Evolutionary conservation across 768 basidiomycete species (phyloP).

Genomic region (Panaeolus cyanescens): DNA sequence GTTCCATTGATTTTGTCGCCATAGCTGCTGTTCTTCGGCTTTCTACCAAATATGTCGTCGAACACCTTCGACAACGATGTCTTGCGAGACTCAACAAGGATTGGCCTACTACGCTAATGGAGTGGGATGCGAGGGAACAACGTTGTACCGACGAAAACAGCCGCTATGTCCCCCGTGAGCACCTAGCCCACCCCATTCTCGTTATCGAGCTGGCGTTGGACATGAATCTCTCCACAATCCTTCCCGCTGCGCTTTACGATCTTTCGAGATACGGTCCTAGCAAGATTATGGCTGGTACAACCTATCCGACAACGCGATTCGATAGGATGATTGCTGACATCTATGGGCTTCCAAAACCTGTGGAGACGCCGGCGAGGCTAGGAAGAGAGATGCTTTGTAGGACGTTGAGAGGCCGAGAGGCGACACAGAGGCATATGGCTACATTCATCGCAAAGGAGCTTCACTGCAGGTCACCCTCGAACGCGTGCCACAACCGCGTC

Average conservation of each 20-base stretch:
- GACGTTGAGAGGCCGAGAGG: slow-evolving; percentile 66
- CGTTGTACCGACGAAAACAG: slow-evolving; percentile 50
- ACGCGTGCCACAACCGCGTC: slow-evolving; percentile 45
- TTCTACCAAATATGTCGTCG: slow-evolving; percentile 76
- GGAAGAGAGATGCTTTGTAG: slow-evolving; percentile 38
- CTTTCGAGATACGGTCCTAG: slow-evolving; percentile 73
- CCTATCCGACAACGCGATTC: slow-evolving; percentile 31
- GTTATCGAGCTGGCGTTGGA: slow-evolving; percentile 72
- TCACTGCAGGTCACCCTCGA: slow-evolving; percentile 46
- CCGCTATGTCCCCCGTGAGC: slow-evolving; percentile 60
- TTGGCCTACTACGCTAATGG: slow-evolving; percentile 68
- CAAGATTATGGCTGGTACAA: slow-evolving; percentile 60
- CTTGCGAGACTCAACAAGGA: slow-evolving; percentile 58
- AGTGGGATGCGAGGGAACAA: slow-evolving; percentile 71
- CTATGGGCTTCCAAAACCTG: slow-evolving; percentile 17
- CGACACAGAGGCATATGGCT: slow-evolving; percentile 61
- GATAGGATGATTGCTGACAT: slow-evolving; percentile 20
- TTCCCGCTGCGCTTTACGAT: slow-evolving; percentile 77
- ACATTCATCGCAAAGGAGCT: slow-evolving; percentile 61
- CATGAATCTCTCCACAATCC: slow-evolving; percentile 54
- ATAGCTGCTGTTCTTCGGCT: slow-evolving; percentile 69
- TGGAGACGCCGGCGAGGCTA: slow-evolving; percentile 24
- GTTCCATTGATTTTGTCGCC: slow-evolving; percentile 56
- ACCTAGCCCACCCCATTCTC: slow-evolving; percentile 67
- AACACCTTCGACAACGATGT: slow-evolving; percentile 63